Percentiles rank a stretch among this genome's conserved stretches.
Conservation (phyloP, 495 filamentous ascomycete species). For the Chaetomium fimeti region DNA sequence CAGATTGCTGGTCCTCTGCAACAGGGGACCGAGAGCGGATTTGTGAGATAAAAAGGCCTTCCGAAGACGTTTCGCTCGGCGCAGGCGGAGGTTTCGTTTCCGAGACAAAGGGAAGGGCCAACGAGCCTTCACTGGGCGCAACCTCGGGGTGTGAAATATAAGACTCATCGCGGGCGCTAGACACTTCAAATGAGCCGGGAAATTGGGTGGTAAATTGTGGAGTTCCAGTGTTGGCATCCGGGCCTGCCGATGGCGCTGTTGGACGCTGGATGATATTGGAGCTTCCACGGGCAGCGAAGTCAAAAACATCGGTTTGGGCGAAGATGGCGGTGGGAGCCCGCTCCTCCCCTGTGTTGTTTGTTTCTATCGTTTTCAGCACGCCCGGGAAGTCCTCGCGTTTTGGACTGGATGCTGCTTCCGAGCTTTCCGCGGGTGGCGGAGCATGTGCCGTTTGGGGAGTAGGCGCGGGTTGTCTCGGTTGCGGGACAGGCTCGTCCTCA, state of each 20-base stretch:
- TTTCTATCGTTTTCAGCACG: conserved; percentile 1
- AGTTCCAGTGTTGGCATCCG: neutral
- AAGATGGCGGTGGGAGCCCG: neutral
- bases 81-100: neutral
- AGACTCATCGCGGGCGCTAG: neutral
- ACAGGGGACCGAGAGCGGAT: neutral
- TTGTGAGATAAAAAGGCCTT: conserved; percentile 13
- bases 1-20: conserved; percentile 3
- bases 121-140: conserved; percentile 7
- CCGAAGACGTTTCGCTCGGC: conserved; percentile 14
- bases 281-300: conserved; percentile 21
- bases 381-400: neutral
- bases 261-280: conserved; percentile 1
- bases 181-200: neutral
- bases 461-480: conserved; percentile 17
- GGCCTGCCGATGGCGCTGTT: conserved; percentile 1
- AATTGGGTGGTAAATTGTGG: neutral
- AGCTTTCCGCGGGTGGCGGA: neutral
- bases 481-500: conserved; percentile 23
- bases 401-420: neutral
- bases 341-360: neutral
- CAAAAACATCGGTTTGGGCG: conserved; percentile 22
- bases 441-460: neutral
- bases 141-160: neutral
- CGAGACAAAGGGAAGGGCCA: conserved; percentile 2